A percentile compares a stretch with the other conserved stretches of the same genome.
Conservation (phyloP, 2,329 filamentous ascomycete species). For the Thielaviopsis cerberus region DNA sequence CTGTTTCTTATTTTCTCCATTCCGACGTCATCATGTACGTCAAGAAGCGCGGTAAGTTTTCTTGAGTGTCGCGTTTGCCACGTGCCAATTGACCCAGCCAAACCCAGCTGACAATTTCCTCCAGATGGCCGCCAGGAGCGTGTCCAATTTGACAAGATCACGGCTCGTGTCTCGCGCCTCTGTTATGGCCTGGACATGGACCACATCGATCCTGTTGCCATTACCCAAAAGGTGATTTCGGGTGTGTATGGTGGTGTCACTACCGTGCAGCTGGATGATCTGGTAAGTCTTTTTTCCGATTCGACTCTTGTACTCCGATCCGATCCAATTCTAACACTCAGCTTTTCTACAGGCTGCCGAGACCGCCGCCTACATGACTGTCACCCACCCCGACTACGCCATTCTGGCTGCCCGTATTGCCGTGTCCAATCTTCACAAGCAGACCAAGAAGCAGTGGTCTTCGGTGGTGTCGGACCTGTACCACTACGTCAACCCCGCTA, state of each 20-base stretch:
- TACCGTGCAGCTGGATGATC: constrained; percentile 86
- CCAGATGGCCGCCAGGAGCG: constrained; percentile 97
- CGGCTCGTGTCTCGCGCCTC: constrained; percentile 85
- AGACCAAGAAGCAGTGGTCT: constrained; percentile 99
- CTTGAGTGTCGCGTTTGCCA: background rate
- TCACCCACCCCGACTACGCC: constrained; percentile 96
- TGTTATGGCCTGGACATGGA: constrained; percentile 92
- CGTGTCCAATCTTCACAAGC: constrained; percentile 98
- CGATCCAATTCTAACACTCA: constrained; percentile 12
- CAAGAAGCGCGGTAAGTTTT: constrained; percentile 38
- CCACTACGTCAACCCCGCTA: constrained; percentile 92
- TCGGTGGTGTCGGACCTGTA: constrained; percentile 82
- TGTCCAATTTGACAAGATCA: constrained; percentile 99
- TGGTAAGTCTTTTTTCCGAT: constrained; percentile 42
- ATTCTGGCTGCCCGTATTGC: constrained; percentile 96
- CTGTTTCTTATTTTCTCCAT: constrained; percentile 12
- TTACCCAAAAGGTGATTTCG: constrained; percentile 98
- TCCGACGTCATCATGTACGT: constrained; percentile 35
- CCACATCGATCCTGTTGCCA: constrained; percentile 92
- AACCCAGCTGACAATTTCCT: background rate
- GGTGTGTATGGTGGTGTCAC: constrained; percentile 98
- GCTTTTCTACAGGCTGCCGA: constrained; percentile 60
- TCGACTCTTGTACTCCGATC: background rate
- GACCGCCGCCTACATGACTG: constrained; percentile 98
- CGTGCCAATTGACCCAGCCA: constrained; percentile 16